phyloP scores from a whole-genome alignment of 345 rosid genomes.

The Syzygium aromaticum region DNA sequence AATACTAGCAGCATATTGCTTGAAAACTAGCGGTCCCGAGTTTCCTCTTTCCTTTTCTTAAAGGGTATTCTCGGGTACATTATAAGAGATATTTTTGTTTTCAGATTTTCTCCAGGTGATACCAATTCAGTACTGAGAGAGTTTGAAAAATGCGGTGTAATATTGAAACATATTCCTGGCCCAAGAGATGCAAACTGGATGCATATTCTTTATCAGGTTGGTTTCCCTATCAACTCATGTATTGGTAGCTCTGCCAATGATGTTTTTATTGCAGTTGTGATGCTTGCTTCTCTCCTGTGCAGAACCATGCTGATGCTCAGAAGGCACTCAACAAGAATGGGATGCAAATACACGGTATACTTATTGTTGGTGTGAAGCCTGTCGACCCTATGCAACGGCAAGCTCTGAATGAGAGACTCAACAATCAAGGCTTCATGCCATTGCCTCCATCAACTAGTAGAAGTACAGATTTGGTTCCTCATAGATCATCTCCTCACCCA shows the following conservation, averaged over 20 bases:
- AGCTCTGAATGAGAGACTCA: slow-evolving; percentile 59
- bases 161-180: slow-evolving; percentile 90
- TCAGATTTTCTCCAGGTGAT: slow-evolving; percentile 80
- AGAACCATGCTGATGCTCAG: slow-evolving; percentile 86
- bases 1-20: background rate
- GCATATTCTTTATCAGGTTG: slow-evolving; percentile 89
- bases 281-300: slow-evolving; percentile 8
- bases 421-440: slow-evolving; percentile 80
- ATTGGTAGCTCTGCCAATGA: background rate
- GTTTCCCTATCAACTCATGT: background rate
- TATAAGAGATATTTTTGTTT: background rate
- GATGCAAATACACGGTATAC: slow-evolving; percentile 71
- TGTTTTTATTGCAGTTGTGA: background rate
- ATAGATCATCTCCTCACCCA: slow-evolving; percentile 35
- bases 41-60: background rate
- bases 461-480: slow-evolving; percentile 28
- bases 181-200: slow-evolving; percentile 97
- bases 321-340: slow-evolving; percentile 89
- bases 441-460: slow-evolving; percentile 45
- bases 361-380: slow-evolving; percentile 83
- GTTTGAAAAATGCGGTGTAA: slow-evolving; percentile 87
- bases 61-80: background rate
- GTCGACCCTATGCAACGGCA: slow-evolving; percentile 81
- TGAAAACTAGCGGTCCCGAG: background rate
- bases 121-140: slow-evolving; percentile 88